phyloP scores from a whole-genome alignment of 2,329 filamentous ascomycete genomes.

The Trichoderma endophyticum region DNA sequence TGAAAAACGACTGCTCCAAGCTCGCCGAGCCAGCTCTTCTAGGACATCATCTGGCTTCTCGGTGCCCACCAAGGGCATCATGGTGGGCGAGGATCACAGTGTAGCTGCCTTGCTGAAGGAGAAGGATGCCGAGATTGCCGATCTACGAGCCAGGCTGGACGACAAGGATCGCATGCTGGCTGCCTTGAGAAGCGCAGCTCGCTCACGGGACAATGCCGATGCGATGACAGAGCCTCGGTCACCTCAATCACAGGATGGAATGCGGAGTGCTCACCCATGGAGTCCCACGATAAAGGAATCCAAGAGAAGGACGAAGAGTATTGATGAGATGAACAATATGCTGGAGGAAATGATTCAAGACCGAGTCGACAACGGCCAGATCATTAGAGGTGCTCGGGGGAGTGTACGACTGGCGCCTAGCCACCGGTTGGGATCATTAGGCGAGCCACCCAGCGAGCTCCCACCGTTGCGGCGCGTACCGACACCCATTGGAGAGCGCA shows the following conservation, averaged over 20 bases:
- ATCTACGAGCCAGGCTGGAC: constrained; percentile 82
- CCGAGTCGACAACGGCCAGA: constrained; percentile 71
- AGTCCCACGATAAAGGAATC: constrained; percentile 24
- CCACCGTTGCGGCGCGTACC: constrained; percentile 41
- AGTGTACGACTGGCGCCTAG: constrained; percentile 60
- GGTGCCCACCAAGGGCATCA: constrained; percentile 57
- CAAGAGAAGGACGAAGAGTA: constrained; percentile 62
- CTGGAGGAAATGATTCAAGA: constrained; percentile 96
- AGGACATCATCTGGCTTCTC: constrained; percentile 74
- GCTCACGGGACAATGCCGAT: constrained; percentile 81
- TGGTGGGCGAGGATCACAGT: constrained; percentile 76
- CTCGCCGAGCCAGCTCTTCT: constrained; percentile 83
- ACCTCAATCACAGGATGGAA: constrained; percentile 24
- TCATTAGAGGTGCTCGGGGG: constrained; percentile 63
- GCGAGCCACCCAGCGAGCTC: constrained; percentile 35
- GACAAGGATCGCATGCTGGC: constrained; percentile 94
- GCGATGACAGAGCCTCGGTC: constrained; percentile 37
- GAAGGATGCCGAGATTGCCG: constrained; percentile 89
- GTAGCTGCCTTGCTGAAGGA: constrained; percentile 72
- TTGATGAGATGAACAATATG: constrained; percentile 90
- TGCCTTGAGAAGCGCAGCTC: constrained; percentile 78
- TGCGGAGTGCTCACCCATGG: constrained; percentile 24
- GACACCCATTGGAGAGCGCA: constrained; percentile 26
- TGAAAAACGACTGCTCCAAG: constrained; percentile 88
- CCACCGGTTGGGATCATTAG: constrained; percentile 38